Evolutionary conservation across 2,329 filamentous ascomycete species (phyloP).

Genomic region (Neophaeococcomyces aloes): DNA sequence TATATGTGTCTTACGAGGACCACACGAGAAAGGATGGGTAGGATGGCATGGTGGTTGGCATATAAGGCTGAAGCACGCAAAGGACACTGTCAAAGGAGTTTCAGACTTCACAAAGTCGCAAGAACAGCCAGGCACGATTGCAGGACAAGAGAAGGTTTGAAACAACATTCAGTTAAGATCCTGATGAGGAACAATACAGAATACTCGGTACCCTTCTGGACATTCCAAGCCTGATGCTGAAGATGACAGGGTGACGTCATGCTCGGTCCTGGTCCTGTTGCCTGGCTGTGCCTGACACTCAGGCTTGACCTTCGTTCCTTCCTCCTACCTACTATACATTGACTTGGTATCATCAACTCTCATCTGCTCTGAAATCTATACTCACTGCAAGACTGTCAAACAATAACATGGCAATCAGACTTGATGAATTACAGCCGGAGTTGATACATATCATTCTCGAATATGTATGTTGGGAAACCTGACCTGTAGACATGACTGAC

Average conservation of each 20-base stretch:
- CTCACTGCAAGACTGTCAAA: too few species aligned
- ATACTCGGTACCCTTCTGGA: too few species aligned
- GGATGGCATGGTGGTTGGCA: conserved; percentile 51
- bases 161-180: too few species aligned
- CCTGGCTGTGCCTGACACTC: too few species aligned
- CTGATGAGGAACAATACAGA: too few species aligned
- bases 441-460: conserved; percentile 5
- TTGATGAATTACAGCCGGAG: conserved; percentile 1
- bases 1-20: conserved; percentile 40
- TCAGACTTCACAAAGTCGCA: neutral
- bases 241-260: neutral
- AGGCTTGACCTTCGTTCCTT: neutral
- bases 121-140: neutral
- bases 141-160: too few species aligned
- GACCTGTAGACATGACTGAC: neutral
- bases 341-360: neutral
- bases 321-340: neutral
- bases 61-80: conserved; percentile 25
- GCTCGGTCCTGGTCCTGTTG: too few species aligned
- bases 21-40: conserved; percentile 48
- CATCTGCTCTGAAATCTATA: too few species aligned
- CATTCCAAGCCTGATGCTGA: neutral
- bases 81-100: neutral
- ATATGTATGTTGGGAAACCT: neutral
- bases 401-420: neutral